phyloP scores from a whole-genome alignment of 2,329 filamentous ascomycete genomes.

The Epichloe gansuensis region DNA sequence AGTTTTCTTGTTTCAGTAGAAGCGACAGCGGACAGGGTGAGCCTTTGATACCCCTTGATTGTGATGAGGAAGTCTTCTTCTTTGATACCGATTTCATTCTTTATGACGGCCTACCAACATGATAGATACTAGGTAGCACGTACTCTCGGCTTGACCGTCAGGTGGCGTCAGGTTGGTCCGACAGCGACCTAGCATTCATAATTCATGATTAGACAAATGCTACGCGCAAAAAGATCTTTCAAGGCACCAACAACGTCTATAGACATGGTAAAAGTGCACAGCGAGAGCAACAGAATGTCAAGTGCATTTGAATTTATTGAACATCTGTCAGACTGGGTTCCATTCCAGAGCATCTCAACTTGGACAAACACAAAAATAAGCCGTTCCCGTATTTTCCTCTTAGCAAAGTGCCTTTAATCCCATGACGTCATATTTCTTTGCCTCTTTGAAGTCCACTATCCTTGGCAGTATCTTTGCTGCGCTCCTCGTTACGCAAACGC shows the following conservation, averaged over 20 bases:
- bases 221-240: too few relatives aligned
- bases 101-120: too few relatives aligned
- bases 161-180: too few relatives aligned
- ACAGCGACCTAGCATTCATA: too few relatives aligned
- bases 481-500: neutral
- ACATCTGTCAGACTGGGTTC: too few relatives aligned
- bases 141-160: too few relatives aligned
- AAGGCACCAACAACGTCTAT: too few relatives aligned
- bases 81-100: neutral
- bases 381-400: neutral
- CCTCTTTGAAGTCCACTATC: neutral
- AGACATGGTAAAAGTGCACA: too few relatives aligned
- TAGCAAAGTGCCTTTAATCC: neutral
- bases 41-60: neutral
- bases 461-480: neutral
- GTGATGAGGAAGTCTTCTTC: neutral
- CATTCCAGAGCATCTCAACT: neutral
- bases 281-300: too few relatives aligned
- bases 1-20: neutral
- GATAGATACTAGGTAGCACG: too few relatives aligned
- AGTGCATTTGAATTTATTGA: too few relatives aligned
- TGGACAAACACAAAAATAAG: neutral
- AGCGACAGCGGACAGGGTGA: neutral
- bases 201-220: too few relatives aligned
- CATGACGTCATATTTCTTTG: constrained; percentile 1